A percentile compares a stretch with the other conserved stretches of the same genome.
These are phyloP conservation scores for Saccharomycopsis oosterbeekiorum DNA, from an alignment of 805 yeast species.

Conservation along the genomic window DNA sequence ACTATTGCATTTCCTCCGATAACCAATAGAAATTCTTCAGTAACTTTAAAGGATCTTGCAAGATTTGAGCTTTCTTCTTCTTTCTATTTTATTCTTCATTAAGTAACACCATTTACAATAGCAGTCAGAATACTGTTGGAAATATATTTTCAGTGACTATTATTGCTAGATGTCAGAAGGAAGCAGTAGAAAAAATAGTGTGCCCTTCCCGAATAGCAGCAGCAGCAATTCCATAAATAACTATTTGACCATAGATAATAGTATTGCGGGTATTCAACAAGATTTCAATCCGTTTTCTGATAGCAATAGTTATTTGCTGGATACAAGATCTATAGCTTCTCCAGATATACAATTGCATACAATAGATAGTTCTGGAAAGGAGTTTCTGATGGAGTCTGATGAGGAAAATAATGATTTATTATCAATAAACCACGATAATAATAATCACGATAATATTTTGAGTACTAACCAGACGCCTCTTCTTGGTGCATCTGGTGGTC, in stretches of 20 bases:
- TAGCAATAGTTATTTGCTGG: not conserved
- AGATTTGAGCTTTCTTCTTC: not conserved
- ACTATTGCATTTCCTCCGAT: not conserved
- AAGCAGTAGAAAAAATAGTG: not conserved
- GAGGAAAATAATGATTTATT: slow-evolving; percentile 12
- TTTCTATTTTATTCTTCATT: not conserved
- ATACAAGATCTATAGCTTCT: not conserved
- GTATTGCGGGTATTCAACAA: slow-evolving; percentile 18
- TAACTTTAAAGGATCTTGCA: not conserved
- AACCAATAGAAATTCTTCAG: not conserved
- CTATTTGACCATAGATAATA: slow-evolving; percentile 13
- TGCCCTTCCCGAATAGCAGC: slow-evolving; percentile 1
- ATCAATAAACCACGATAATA: not conserved
- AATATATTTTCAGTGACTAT: not conserved
- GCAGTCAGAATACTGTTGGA: not conserved
- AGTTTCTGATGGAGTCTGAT: not conserved
- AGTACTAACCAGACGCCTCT: slow-evolving; percentile 3
- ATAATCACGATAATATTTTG: not conserved
- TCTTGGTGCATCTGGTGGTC: not conserved
- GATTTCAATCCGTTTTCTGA: slow-evolving; percentile 20
- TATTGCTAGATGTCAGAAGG: not conserved
- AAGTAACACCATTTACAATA: not conserved
- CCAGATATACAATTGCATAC: slow-evolving; percentile 18
- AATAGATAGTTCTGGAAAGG: slow-evolving; percentile 5
- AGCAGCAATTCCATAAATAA: slow-evolving; percentile 1